These are phyloP conservation scores for Mycena rebaudengoi DNA, from an alignment of 768 basidiomycete genomes.

Conservation along the genomic window DNA sequence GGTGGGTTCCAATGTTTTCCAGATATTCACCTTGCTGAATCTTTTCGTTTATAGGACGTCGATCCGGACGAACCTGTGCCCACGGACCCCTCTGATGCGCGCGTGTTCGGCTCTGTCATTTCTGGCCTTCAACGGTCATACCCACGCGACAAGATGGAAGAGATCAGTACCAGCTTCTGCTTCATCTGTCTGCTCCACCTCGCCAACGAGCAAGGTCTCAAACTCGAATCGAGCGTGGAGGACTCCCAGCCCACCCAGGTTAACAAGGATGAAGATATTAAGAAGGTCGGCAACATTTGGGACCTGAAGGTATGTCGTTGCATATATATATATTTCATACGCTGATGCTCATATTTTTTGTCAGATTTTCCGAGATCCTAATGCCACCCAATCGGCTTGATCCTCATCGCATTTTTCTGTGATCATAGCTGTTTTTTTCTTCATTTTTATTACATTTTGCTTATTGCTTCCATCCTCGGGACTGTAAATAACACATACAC, in stretches of 20 bases:
- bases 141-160: slow-evolving; percentile 93
- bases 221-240: slow-evolving; percentile 65
- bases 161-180: slow-evolving; percentile 99
- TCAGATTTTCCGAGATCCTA: slow-evolving; percentile 57
- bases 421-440: neutral
- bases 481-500: slow-evolving; percentile 17
- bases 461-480: slow-evolving; percentile 7
- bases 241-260: slow-evolving; percentile 44
- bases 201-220: slow-evolving; percentile 95
- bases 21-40: neutral
- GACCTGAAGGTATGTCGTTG: slow-evolving; percentile 66
- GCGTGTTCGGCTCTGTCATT: slow-evolving; percentile 84
- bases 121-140: slow-evolving; percentile 82
- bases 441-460: slow-evolving; percentile 21
- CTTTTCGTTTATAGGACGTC: slow-evolving; percentile 53
- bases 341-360: neutral
- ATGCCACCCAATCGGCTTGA: slow-evolving; percentile 37
- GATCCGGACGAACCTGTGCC: slow-evolving; percentile 52
- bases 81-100: slow-evolving; percentile 72
- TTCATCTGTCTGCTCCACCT: slow-evolving; percentile 97
- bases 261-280: slow-evolving; percentile 49
- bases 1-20: slow-evolving; percentile 47
- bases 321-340: neutral
- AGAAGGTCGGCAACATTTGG: slow-evolving; percentile 78
- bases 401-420: neutral